Percentiles rank a stretch among this genome's conserved stretches.
Evolutionary conservation across 2,329 filamentous ascomycete species (phyloP).

Genomic region (Ophiostoma perfectum): DNA sequence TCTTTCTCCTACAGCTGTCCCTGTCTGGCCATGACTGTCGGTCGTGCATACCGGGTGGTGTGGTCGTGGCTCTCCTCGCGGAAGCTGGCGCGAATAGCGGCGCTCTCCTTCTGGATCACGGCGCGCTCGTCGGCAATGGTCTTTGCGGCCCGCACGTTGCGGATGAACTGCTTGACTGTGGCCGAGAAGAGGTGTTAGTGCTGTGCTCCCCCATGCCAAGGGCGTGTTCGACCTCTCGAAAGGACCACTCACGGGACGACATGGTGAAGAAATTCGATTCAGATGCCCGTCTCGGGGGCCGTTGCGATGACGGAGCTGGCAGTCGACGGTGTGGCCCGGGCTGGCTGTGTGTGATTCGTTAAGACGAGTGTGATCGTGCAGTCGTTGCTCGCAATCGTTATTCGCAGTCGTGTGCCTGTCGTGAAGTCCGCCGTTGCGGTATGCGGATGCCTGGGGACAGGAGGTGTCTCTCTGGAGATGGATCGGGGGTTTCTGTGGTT

Average conservation of each 20-base stretch:
- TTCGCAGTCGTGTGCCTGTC: not conserved
- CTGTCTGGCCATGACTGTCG: not conserved
- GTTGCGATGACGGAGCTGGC: constrained; percentile 12
- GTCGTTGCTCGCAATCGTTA: not conserved
- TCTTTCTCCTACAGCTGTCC: not conserved
- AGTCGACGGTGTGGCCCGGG: not conserved
- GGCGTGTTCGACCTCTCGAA: not conserved
- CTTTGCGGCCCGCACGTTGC: constrained; percentile 96
- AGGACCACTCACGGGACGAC: constrained; percentile 25
- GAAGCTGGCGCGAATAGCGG: constrained; percentile 94
- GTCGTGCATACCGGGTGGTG: constrained; percentile 62
- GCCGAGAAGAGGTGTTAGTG: not conserved
- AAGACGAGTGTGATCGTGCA: not conserved
- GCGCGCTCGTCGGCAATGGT: constrained; percentile 98
- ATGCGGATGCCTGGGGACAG: constrained; percentile 9
- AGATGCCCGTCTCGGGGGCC: constrained; percentile 17
- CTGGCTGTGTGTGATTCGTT: not conserved
- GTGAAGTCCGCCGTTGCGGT: not conserved
- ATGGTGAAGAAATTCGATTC: constrained; percentile 20
- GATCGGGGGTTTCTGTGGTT: not conserved
- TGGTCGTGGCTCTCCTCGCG: constrained; percentile 93
- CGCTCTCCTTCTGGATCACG: constrained; percentile 98
- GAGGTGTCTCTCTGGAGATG: constrained; percentile 5
- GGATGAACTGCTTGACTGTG: constrained; percentile 98
- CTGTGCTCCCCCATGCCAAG: no score